Conservation (phyloP, 164 flowering plant genomes). For the Vitis cinerea region DNA sequence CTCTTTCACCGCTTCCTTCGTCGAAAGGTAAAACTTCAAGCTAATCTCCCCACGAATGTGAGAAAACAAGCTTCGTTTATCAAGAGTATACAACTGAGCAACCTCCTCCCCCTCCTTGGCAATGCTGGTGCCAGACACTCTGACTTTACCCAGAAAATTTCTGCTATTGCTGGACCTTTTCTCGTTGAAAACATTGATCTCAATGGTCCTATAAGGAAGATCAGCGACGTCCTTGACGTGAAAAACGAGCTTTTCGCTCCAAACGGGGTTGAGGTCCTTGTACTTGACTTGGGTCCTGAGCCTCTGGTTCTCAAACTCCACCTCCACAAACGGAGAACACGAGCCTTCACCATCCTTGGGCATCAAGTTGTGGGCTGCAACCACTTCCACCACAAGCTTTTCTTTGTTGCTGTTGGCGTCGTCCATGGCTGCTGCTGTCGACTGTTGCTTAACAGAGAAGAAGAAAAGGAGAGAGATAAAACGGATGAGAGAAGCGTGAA, state of each 20-base stretch:
- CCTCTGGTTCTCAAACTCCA: conserved; percentile 58
- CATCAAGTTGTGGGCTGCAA: conserved; percentile 67
- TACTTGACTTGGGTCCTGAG: conserved; percentile 45
- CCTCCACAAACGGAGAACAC: conserved; percentile 55
- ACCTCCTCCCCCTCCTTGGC: conserved; percentile 41
- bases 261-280: conserved; percentile 60
- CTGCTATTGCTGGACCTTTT: conserved; percentile 42
- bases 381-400: conserved; percentile 62
- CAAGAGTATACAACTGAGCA: conserved; percentile 45
- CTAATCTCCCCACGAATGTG: conserved; percentile 60
- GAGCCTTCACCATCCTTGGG: conserved; percentile 76
- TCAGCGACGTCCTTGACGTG: conserved; percentile 38
- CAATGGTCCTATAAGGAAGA: conserved; percentile 48
- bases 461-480: conserved; percentile 6
- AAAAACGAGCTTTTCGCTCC: conserved; percentile 67
- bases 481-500: not conserved
- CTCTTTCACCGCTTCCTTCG: conserved; percentile 24
- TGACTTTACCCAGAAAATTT: conserved; percentile 54
- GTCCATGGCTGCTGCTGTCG: conserved; percentile 5
- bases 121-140: conserved; percentile 40
- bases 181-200: conserved; percentile 56
- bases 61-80: conserved; percentile 59
- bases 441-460: not conserved
- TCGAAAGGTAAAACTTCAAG: conserved; percentile 44
- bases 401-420: conserved; percentile 24